A percentile compares a stretch with the other conserved stretches of the same genome.
These are phyloP conservation scores for Raffaelea ambrosiae DNA, from an alignment of 2,329 filamentous ascomycete genomes.

Conservation along the genomic window DNA sequence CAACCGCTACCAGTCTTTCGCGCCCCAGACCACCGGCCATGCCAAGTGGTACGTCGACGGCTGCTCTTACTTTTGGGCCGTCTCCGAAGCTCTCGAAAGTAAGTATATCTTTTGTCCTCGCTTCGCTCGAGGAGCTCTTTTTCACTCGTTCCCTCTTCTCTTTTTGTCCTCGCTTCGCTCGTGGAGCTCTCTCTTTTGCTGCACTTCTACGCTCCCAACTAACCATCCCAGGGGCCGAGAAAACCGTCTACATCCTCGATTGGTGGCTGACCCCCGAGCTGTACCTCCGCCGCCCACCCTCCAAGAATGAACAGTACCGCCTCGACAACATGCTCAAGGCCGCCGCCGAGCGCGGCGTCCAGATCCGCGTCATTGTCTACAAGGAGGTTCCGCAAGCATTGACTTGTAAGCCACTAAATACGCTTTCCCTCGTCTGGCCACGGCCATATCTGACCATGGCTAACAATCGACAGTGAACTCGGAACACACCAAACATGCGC, in stretches of 20 bases:
- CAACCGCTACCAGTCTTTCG: slow-evolving; percentile 60
- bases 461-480: too few species aligned
- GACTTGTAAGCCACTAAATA: slow-evolving; percentile 69
- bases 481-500: slow-evolving; percentile 71
- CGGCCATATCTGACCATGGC: too few species aligned
- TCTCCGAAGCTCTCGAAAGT: slow-evolving; percentile 68
- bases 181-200: background rate
- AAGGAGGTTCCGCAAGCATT: slow-evolving; percentile 81
- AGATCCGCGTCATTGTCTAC: slow-evolving; percentile 81
- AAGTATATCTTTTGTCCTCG: slow-evolving; percentile 1
- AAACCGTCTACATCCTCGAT: slow-evolving; percentile 78
- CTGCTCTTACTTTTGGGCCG: slow-evolving; percentile 77
- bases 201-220: too few species aligned
- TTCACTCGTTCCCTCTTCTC: background rate
- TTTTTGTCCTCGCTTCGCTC: background rate
- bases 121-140: background rate
- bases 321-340: slow-evolving; percentile 75
- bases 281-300: slow-evolving; percentile 32
- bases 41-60: slow-evolving; percentile 86
- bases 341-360: slow-evolving; percentile 76
- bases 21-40: slow-evolving; percentile 62
- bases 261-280: slow-evolving; percentile 90
- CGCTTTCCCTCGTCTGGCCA: background rate
- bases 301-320: background rate
- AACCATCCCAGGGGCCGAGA: slow-evolving; percentile 47